A percentile compares a stretch with the other conserved stretches of the same genome.
Conservation (phyloP, 306 rosid genomes). For the Dalbergia cochinchinensis region DNA sequence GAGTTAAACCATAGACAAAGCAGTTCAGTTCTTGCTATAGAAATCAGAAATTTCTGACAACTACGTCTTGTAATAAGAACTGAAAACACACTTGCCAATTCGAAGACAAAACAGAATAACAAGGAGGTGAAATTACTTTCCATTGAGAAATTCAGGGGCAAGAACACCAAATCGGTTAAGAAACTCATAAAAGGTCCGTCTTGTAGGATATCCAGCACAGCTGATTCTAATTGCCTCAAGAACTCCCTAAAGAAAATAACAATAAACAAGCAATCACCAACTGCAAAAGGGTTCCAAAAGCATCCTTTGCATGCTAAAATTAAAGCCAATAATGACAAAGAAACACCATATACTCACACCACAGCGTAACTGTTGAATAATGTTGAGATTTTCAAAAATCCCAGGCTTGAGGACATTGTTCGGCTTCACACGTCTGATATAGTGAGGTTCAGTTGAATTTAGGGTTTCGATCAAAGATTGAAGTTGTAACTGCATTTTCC, state of each 20-base stretch:
- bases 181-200: conserved; percentile 94
- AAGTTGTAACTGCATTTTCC: conserved; percentile 89
- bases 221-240: conserved; percentile 99
- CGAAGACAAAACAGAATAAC: conserved; percentile 23
- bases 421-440: conserved; percentile 99
- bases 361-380: conserved; percentile 97
- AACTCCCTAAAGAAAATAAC: conserved; percentile 77
- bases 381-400: conserved; percentile 86
- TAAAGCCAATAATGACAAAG: conserved; percentile 33
- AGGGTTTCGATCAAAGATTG: conserved; percentile 99
- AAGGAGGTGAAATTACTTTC: conserved; percentile 71
- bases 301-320: conserved; percentile 15
- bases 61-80: too few species aligned
- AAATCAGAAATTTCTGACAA: too few species aligned
- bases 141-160: conserved; percentile 97
- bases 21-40: neutral
- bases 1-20: conserved; percentile 20
- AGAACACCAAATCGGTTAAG: conserved; percentile 98
- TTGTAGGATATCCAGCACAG: conserved; percentile 99
- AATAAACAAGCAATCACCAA: conserved; percentile 43
- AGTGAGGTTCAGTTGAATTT: conserved; percentile 96
- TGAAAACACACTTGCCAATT: neutral
- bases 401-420: conserved; percentile 96
- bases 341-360: conserved; percentile 80
- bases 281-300: conserved; percentile 13